phyloP scores from a whole-genome alignment of 2,329 filamentous ascomycete species.

The Didymella segeticola region DNA sequence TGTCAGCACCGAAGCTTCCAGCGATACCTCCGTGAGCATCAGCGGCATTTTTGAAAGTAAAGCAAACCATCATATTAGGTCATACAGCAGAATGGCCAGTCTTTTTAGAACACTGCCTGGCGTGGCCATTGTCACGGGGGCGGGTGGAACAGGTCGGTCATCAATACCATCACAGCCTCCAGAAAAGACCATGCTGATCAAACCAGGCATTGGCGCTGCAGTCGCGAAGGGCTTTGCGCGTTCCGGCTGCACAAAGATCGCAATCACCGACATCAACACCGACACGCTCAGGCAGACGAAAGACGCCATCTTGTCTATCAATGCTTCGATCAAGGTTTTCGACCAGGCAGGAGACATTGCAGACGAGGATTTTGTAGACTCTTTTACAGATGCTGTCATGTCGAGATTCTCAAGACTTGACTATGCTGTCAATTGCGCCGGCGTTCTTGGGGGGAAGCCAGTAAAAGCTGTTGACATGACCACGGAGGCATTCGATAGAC shows the following conservation, averaged over 20 bases:
- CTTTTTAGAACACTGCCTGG: constrained; percentile 30
- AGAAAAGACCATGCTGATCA: not conserved
- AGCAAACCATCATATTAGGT: not conserved
- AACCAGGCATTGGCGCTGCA: constrained; percentile 62
- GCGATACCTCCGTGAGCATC: not conserved
- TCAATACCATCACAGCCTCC: too few species aligned
- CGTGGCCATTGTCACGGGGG: constrained; percentile 44
- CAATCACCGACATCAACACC: constrained; percentile 61
- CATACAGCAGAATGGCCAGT: constrained; percentile 3
- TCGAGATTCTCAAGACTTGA: constrained; percentile 57
- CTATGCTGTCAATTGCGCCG: constrained; percentile 64
- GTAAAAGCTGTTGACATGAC: constrained; percentile 56
- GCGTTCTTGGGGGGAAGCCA: constrained; percentile 54
- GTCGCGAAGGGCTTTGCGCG: constrained; percentile 58
- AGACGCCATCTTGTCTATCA: constrained; percentile 28
- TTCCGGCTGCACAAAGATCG: constrained; percentile 59
- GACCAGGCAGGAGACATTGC: constrained; percentile 58
- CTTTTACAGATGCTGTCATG: constrained; percentile 47
- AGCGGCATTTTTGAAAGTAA: not conserved
- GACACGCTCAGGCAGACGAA: constrained; percentile 47
- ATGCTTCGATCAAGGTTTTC: constrained; percentile 39
- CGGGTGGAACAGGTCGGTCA: constrained; percentile 42
- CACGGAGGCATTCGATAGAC: constrained; percentile 58
- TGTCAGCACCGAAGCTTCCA: not conserved
- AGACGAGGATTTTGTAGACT: constrained; percentile 55